These are phyloP conservation scores for Gillenia trifoliata DNA, from an alignment of 306 rosid genomes.

Conservation along the genomic window DNA sequence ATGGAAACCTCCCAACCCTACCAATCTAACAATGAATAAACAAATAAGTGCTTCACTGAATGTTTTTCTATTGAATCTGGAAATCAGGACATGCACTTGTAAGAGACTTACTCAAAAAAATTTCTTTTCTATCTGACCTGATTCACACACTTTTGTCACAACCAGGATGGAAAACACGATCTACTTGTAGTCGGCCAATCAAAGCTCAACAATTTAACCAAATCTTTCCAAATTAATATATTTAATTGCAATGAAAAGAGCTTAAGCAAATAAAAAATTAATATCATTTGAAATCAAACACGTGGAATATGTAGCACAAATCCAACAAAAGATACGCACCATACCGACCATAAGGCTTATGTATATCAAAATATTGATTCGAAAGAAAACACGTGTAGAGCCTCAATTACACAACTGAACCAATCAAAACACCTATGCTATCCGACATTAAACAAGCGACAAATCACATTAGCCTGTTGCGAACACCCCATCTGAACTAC, in stretches of 20 bases:
- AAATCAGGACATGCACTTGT: neutral
- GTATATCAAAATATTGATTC: constrained; percentile 4
- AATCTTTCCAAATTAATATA: neutral
- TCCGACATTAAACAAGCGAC: constrained; percentile 7
- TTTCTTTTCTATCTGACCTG: neutral
- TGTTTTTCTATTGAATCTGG: neutral
- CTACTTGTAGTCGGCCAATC: neutral
- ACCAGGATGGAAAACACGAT: neutral
- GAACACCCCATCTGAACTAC: neutral
- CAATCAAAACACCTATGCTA: neutral
- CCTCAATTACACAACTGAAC: neutral
- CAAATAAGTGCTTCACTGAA: neutral
- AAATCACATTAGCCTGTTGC: neutral
- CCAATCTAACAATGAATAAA: neutral
- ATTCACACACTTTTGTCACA: neutral
- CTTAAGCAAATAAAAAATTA: neutral
- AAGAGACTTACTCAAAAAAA: neutral
- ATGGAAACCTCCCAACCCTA: neutral
- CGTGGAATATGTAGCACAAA: neutral
- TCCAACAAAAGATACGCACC: constrained; percentile 10
- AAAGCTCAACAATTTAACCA: neutral
- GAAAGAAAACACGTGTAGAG: neutral
- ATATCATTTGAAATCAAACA: constrained; percentile 14
- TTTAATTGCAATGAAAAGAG: constrained; percentile 5
- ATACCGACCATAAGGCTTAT: neutral